Evolutionary conservation across 306 rosid genomes (phyloP).

Genomic region (Fragaria iinumae): DNA sequence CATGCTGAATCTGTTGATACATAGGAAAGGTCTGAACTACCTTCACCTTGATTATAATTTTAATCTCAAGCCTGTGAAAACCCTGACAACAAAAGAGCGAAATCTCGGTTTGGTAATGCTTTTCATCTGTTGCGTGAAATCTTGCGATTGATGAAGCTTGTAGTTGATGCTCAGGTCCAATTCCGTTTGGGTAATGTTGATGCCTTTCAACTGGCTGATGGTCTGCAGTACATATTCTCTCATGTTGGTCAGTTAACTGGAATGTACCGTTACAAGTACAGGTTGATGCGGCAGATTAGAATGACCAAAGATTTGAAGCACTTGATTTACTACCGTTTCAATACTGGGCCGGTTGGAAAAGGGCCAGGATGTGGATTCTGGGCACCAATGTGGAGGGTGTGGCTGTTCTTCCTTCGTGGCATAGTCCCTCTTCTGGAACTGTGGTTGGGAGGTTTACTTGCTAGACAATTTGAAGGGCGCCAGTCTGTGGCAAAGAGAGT

Average conservation of each 20-base stretch:
- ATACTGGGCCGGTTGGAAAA: conserved; percentile 97
- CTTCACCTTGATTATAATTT: conserved; percentile 98
- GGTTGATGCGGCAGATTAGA: conserved; percentile 96
- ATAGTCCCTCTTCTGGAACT: conserved; percentile 93
- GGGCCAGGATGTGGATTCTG: conserved; percentile 98
- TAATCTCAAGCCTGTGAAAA: conserved; percentile 94
- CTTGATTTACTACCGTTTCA: conserved; percentile 92
- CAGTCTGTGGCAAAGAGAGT: conserved; percentile 98
- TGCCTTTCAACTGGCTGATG: conserved; percentile 97
- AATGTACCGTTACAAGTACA: conserved; percentile 94
- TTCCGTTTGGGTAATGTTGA: conserved; percentile 95
- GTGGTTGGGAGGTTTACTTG: conserved; percentile 92
- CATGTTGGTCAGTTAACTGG: conserved; percentile 98
- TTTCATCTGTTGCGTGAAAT: conserved; percentile 98
- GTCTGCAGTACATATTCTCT: conserved; percentile 88
- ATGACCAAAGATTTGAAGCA: conserved; percentile 97
- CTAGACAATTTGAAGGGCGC: conserved; percentile 94
- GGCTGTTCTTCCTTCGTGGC: conserved; percentile 95
- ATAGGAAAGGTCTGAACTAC: conserved; percentile 92
- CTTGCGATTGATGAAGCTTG: conserved; percentile 87
- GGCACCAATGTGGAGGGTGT: conserved; percentile 99
- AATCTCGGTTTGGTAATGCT: conserved; percentile 93
- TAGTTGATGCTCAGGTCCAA: conserved; percentile 95
- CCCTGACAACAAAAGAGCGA: conserved; percentile 91
- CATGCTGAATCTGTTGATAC: conserved; percentile 94